Base-by-base conservation (phyloP, 805 yeast genomes). In the Isabelozyma heimii region DNA sequence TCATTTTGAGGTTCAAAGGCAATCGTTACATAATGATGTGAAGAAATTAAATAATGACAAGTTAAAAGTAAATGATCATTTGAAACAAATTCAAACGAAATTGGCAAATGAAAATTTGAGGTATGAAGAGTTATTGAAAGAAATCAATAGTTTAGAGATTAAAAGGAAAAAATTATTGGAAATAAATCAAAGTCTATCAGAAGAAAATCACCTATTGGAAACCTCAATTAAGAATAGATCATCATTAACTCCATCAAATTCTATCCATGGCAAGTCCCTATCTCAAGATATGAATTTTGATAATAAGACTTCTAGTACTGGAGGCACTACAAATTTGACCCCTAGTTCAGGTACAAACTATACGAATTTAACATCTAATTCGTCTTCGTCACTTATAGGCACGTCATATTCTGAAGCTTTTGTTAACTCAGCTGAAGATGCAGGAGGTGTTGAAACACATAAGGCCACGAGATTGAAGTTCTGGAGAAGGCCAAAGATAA, bases 111-210 rank as follows among this genome's bases (percentile, higher is more conserved):
- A 77, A 51, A 71, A 73, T 37, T 60, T 72, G 1, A 66, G 72
- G 1, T 81, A 78, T 52, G 72, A 76, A 2, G 62, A 63, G 5
- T 54, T 85, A 35, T 49, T 69, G 16, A 70, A 67, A 40, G 90
- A 86, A 38, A 73, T 87, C 12, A 77, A 73, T 43, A 76, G 69
- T 15, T 67, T 90, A 52, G 74, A 67, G 28, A 51, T 56, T 0
- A 76, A 77, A 43, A 84, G 79, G 64, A 71, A 68, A 33, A 63
- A 67, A 14, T 65, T 89, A 16, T 24, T 51, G 40, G 69, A 66
- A 15, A 53, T 55, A 26, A 69, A 63, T 51, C 60, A 50, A 43
- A 54, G 46, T 15, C 56, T 61, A 37, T 43, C 54, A n/a, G 67
- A 63, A 37, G 59, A 61, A 39, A 59, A 59, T 38, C 47, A 50